Percentiles rank a stretch among this genome's conserved stretches.
These are phyloP conservation scores for Diaporthe capsici DNA, from an alignment of 2,329 filamentous ascomycete species.

Conservation along the genomic window DNA sequence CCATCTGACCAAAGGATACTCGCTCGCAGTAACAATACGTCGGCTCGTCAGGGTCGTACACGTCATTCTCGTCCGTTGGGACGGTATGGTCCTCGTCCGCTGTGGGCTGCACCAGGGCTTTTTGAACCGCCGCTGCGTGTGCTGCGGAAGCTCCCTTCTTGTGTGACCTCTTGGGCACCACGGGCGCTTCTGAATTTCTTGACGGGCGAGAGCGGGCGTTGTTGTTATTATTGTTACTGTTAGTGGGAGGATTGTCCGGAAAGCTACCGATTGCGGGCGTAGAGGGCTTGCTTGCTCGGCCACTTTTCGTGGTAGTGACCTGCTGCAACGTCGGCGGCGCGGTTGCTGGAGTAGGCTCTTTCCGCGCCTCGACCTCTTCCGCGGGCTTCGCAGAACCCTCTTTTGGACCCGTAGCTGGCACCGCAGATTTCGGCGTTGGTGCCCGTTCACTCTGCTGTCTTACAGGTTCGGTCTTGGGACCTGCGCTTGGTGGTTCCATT, in stretches of 20 bases:
- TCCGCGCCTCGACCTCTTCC: constrained; percentile 64
- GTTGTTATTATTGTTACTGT: constrained; percentile 35
- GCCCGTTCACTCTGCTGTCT: constrained; percentile 38
- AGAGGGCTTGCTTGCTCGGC: constrained; percentile 76
- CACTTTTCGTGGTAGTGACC: constrained; percentile 63
- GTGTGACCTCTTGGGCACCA: constrained; percentile 67
- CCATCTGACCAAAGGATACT: constrained; percentile 88
- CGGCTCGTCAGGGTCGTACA: constrained; percentile 78
- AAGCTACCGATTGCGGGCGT: constrained; percentile 74
- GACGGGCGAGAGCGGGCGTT: constrained; percentile 67
- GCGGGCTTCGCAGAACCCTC: constrained; percentile 51
- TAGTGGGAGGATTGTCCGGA: constrained; percentile 58
- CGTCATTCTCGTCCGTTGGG: constrained; percentile 65
- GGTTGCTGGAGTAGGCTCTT: constrained; percentile 55
- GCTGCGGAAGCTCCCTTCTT: constrained; percentile 68
- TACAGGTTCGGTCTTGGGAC: constrained; percentile 53
- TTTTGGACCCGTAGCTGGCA: constrained; percentile 49
- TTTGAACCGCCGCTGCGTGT: constrained; percentile 54
- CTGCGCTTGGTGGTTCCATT: constrained; percentile 61
- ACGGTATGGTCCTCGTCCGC: constrained; percentile 47
- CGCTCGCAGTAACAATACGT: constrained; percentile 86
- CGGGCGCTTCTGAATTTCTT: constrained; percentile 58
- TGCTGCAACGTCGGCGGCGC: constrained; percentile 60
- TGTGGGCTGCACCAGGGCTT: constrained; percentile 49
- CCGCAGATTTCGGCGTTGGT: constrained; percentile 43